Base-by-base conservation (phyloP, 1,284 basidiomycete genomes). In the Waitea zeae region DNA sequence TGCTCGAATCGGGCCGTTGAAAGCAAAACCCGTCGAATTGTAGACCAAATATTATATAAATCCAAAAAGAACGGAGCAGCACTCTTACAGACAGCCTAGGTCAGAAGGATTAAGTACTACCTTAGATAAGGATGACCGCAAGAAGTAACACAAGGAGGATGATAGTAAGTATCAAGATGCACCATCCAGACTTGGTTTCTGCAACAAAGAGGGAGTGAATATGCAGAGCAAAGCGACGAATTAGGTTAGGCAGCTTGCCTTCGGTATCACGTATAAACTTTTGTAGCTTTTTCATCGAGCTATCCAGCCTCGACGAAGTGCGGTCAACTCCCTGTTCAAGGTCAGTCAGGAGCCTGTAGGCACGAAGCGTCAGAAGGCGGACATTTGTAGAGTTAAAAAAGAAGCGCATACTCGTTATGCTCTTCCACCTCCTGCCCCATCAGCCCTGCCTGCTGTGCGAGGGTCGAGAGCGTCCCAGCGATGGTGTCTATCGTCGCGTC, bases 371-470 rank as follows among this genome's bases (percentile, higher is more conserved):
- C 14, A 9, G 30, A 20, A 4, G 19, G n/a, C 17, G 35, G 24
- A 22, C n/a, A n/a, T n/a, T 11, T 30, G 20, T 36, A 42, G 12
- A 7, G 22, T n/a, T 7, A 36, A 6, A 24, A 22, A 12, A 17
- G 13, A 13, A 15, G 39, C 36, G 54, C 75, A 39, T 43, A 90
- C 89, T 86, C 83, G 44, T 77, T 82, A 44, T 93, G 89, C 50
- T 90, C 86, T 3, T 52, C 59, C 31, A 93, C 83, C 51, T 95
- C 89, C 35, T 70, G 72, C 0, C 89, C 89, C 69, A 95, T 93
- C 29, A 93, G 57, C 4, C 80, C 82, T 1, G 89, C 89, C 55
- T 95, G 90, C 42, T 83, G 75, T 0, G 79, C 74, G 11, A 95
- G 58, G 1, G 76, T 87, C 36, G 51, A 70, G 29, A 95, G 52